Conservation (phyloP, 1,284 basidiomycete genomes). For the Apiotrichum laibachii region DNA sequence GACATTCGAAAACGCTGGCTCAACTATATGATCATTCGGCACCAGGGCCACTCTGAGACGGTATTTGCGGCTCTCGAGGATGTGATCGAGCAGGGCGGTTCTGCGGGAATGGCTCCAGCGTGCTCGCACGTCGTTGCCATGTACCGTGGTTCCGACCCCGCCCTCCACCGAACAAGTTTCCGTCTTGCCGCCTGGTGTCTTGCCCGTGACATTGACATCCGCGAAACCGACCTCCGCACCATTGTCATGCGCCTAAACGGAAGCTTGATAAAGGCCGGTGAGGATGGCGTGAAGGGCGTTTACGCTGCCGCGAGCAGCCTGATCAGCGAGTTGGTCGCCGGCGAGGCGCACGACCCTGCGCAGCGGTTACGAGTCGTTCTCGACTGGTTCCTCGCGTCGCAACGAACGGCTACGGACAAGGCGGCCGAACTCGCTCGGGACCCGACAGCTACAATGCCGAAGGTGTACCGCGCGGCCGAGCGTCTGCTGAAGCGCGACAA, state of each 20-base stretch:
- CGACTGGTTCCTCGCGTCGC: background rate
- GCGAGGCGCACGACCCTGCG: conserved; percentile 9
- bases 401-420: conserved; percentile 3
- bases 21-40: conserved; percentile 3
- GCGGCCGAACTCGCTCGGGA: background rate
- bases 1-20: conserved; percentile 14
- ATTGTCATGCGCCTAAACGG: background rate
- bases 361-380: conserved; percentile 16
- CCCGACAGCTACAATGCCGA: conserved; percentile 4
- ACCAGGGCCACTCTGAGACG: conserved; percentile 6
- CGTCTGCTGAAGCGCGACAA: conserved; percentile 1
- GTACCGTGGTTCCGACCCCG: conserved; percentile 3
- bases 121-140: conserved; percentile 6
- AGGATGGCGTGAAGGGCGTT: conserved; percentile 5
- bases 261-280: background rate
- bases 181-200: conserved; percentile 22
- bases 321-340: conserved; percentile 12
- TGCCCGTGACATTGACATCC: conserved; percentile 14
- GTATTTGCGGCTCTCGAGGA: conserved; percentile 14
- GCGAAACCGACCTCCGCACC: background rate
- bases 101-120: conserved; percentile 10
- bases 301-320: conserved; percentile 2
- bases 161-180: conserved; percentile 1
- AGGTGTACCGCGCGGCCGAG: background rate
- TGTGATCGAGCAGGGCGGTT: conserved; percentile 25